phyloP scores from a whole-genome alignment of 2,329 filamentous ascomycete genomes.

The Neonectria faginata region DNA sequence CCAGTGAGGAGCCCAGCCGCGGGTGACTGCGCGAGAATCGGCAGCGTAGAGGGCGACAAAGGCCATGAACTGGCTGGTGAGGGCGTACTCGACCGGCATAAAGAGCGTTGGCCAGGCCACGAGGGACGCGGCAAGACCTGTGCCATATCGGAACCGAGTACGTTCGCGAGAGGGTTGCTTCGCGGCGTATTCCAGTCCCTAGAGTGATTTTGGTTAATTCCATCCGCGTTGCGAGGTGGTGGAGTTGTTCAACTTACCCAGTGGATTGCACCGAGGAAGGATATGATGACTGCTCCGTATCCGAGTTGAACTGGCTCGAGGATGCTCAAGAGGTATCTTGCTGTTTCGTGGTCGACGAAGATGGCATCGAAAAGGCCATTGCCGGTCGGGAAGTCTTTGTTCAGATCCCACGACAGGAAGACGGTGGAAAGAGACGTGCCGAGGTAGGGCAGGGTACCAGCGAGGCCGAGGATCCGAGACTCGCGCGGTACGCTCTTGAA shows the following conservation, averaged over 20 bases:
- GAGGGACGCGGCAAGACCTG: conserved; percentile 82
- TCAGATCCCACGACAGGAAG: conserved; percentile 85
- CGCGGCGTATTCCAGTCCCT: conserved; percentile 84
- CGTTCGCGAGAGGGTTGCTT: conserved; percentile 70
- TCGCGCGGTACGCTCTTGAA: conserved; percentile 74
- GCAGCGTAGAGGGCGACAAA: conserved; percentile 90
- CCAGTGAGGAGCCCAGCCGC: conserved; percentile 86
- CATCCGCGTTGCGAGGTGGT: neutral
- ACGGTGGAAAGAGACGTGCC: conserved; percentile 86
- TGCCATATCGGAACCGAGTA: conserved; percentile 83
- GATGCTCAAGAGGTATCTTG: conserved; percentile 76
- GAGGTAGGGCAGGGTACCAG: conserved; percentile 86
- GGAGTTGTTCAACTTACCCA: conserved; percentile 72
- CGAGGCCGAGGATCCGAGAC: conserved; percentile 75
- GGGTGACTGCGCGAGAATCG: conserved; percentile 77
- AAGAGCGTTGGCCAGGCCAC: conserved; percentile 92
- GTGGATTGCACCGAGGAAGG: conserved; percentile 92
- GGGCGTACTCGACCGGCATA: conserved; percentile 84
- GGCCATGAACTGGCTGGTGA: conserved; percentile 86
- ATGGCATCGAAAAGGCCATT: conserved; percentile 63
- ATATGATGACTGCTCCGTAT: conserved; percentile 92
- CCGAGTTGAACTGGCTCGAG: conserved; percentile 91
- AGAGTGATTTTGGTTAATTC: neutral
- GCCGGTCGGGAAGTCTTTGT: conserved; percentile 72
- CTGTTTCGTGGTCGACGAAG: conserved; percentile 76